Conservation (phyloP, 1,284 basidiomycete genomes). For the Microbotryum scabiosae region DNA sequence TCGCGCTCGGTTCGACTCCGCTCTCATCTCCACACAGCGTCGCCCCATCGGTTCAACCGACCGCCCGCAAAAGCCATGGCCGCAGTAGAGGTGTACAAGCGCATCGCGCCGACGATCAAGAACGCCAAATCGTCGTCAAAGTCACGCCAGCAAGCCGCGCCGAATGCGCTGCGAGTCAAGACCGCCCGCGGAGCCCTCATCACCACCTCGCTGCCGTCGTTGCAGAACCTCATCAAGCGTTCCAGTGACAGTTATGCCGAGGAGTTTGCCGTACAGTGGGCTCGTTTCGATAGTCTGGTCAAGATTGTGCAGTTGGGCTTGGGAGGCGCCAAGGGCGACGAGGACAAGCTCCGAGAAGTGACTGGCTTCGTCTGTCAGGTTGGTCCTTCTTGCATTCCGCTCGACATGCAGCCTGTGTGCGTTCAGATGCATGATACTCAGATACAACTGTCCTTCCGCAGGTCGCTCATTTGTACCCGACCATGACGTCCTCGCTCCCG, state of each 20-base stretch:
- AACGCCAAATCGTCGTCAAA: background rate
- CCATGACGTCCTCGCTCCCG: constrained; percentile 73
- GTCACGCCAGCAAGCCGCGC: background rate
- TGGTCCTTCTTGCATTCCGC: constrained; percentile 23
- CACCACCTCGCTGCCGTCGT: constrained; percentile 51
- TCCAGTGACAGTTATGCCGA: constrained; percentile 86
- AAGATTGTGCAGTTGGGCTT: constrained; percentile 62
- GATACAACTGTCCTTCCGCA: constrained; percentile 37
- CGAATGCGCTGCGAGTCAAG: constrained; percentile 13
- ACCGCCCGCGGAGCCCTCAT: constrained; percentile 40
- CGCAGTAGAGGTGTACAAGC: background rate
- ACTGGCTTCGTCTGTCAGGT: constrained; percentile 78
- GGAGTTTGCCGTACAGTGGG: constrained; percentile 98
- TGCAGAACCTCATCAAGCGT: constrained; percentile 92
- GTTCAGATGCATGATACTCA: too few species aligned
- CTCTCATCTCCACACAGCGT: too few species aligned
- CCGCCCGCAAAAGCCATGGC: background rate
- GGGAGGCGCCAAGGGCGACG: constrained; percentile 53
- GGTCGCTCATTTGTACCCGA: constrained; percentile 83
- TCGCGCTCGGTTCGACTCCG: too few species aligned
- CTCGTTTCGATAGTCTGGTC: constrained; percentile 81
- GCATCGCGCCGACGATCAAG: background rate
- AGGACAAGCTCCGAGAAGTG: constrained; percentile 69
- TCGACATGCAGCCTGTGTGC: background rate
- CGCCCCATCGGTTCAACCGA: too few species aligned